A percentile compares a stretch with the other conserved stretches of the same genome.
These are phyloP conservation scores for Boletus rubescentipes DNA, from an alignment of 768 basidiomycete genomes.

Conservation along the genomic window DNA sequence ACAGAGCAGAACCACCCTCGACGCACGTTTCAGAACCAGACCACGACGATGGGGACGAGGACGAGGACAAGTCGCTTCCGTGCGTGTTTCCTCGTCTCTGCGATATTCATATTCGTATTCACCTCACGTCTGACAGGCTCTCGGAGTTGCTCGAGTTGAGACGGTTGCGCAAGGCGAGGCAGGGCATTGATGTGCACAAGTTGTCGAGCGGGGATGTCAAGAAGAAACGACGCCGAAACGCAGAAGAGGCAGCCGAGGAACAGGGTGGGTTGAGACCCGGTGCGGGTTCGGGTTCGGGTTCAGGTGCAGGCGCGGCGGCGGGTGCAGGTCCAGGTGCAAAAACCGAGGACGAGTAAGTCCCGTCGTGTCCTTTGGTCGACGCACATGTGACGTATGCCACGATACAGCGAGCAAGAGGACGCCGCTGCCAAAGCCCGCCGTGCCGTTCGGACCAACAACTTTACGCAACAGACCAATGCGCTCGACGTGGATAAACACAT, in stretches of 20 bases:
- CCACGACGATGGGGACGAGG: slow-evolving; percentile 29
- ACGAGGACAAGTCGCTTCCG: slow-evolving; percentile 45
- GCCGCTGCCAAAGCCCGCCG: slow-evolving; percentile 70
- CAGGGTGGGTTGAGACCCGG: slow-evolving; percentile 59
- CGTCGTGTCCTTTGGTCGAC: neutral
- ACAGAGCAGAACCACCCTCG: slow-evolving; percentile 19
- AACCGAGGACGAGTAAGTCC: slow-evolving; percentile 48
- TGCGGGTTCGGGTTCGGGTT: neutral
- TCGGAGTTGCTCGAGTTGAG: slow-evolving; percentile 84
- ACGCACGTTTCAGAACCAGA: slow-evolving; percentile 9
- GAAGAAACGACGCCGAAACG: slow-evolving; percentile 61
- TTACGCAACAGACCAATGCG: slow-evolving; percentile 95
- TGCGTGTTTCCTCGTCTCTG: slow-evolving; percentile 32
- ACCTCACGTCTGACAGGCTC: slow-evolving; percentile 43
- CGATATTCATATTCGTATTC: neutral
- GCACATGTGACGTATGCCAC: neutral
- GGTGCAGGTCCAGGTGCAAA: slow-evolving; percentile 26
- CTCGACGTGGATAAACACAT: slow-evolving; percentile 99
- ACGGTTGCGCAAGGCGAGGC: slow-evolving; percentile 66
- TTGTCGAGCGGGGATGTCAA: slow-evolving; percentile 81
- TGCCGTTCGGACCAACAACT: slow-evolving; percentile 83
- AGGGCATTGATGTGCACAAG: slow-evolving; percentile 85
- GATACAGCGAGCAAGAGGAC: slow-evolving; percentile 56
- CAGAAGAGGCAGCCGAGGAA: slow-evolving; percentile 43
- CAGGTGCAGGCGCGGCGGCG: neutral